These are phyloP conservation scores for Lathyrus aphaca DNA, from an alignment of 306 rosid species.

Conservation along the genomic window DNA sequence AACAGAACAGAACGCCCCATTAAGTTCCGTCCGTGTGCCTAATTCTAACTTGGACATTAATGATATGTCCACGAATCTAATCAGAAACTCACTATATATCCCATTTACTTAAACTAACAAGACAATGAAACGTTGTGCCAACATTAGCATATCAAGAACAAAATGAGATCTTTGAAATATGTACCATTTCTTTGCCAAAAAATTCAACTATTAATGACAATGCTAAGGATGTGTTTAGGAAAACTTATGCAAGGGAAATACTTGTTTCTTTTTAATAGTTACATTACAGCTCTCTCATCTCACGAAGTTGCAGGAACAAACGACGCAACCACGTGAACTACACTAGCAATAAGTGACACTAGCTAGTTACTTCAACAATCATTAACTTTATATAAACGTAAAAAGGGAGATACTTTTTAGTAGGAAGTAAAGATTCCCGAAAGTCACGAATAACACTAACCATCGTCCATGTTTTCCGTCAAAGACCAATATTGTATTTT, in stretches of 20 bases:
- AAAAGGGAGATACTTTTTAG: neutral
- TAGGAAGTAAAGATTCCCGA: neutral
- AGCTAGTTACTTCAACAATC: constrained; percentile 6
- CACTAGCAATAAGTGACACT: neutral
- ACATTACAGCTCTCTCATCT: neutral
- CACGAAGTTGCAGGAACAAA: neutral
- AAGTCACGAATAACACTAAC: neutral
- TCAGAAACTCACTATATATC: neutral
- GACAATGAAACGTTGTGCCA: neutral
- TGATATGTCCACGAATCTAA: neutral
- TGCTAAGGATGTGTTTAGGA: neutral
- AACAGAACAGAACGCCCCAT: neutral
- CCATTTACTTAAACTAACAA: constrained; percentile 18
- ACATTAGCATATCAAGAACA: constrained; percentile 21
- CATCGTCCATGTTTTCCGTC: neutral
- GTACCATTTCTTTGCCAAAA: constrained; percentile 2
- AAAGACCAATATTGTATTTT: neutral
- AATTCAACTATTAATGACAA: constrained; percentile 11
- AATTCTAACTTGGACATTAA: neutral
- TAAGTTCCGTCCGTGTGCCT: constrained; percentile 2
- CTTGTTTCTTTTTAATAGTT: neutral
- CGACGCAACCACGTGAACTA: constrained; percentile 30
- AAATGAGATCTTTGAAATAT: constrained; percentile 23
- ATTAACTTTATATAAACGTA: neutral
- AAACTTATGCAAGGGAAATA: neutral